These are phyloP conservation scores for Triticum monococcum DNA, from an alignment of 176 grass and related monocot genomes.

Conservation along the genomic window DNA sequence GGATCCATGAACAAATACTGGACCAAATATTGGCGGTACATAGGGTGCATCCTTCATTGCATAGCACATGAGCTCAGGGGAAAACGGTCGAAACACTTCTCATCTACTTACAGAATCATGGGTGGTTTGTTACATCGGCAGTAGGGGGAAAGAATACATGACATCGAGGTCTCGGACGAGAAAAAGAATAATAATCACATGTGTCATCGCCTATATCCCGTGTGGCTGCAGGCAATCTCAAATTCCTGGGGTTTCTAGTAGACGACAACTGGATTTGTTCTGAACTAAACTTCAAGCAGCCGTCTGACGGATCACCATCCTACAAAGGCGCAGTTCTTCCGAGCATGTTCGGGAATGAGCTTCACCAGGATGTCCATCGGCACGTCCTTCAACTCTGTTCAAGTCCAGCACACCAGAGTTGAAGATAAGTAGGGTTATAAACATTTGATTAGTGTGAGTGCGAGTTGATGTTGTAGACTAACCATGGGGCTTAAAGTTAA, in stretches of 20 bases:
- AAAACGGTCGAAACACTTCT: conserved; percentile 8
- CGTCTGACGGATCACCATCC: conserved; percentile 41
- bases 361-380: conserved; percentile 59
- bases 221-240: background rate
- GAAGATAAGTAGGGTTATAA: background rate
- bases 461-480: background rate
- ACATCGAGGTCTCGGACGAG: conserved; percentile 5
- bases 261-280: conserved; percentile 5
- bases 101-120: conserved; percentile 28
- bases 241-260: conserved; percentile 18
- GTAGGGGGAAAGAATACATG: conserved; percentile 5
- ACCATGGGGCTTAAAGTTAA: conserved; percentile 98
- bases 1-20: conserved; percentile 36
- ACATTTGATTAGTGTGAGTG: background rate
- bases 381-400: conserved; percentile 76
- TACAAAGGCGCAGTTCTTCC: conserved; percentile 50
- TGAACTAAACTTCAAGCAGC: conserved; percentile 36
- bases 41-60: conserved; percentile 13
- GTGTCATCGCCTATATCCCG: conserved; percentile 15
- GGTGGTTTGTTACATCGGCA: conserved; percentile 18
- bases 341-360: conserved; percentile 88
- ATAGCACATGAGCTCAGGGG: conserved; percentile 25
- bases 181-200: conserved; percentile 40
- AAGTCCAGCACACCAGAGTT: background rate
- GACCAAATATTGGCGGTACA: conserved; percentile 15